Evolutionary conservation across 2,329 filamentous ascomycete genomes (phyloP), one percentile per base, ranked within the genome.

Genomic region (Mycocentrospora acerina): DNA sequence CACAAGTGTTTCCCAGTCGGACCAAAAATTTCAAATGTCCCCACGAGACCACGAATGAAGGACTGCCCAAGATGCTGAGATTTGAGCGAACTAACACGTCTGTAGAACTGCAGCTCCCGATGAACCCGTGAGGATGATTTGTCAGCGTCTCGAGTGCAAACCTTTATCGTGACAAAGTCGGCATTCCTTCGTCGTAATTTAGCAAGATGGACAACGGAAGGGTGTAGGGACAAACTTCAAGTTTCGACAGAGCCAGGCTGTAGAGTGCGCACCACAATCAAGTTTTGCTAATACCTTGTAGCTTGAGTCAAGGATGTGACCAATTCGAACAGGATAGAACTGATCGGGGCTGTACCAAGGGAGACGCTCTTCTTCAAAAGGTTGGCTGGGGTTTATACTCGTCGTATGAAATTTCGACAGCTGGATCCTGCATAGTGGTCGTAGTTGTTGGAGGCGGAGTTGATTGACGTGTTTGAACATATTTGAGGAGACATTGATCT

Each of bases 221-320:
- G 44, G 44, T 46, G 40, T 46, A 50, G 41, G 44, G 41, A 55
- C 41, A 43, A 43, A 53, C 52, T 32, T 24, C 27, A 60, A 42
- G 46, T 59, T 44, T 26, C 48, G 48, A 44, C 48, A 54, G 22
- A 62, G 46, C 58, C 55, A 62, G 27, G 57, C 56, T 12, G 56
- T 61, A 4, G 58, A 60, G 39, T 46, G 44, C 28, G 37, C 32
- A 30, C 58, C 56, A 32, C 51, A 61, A 10, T 56, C 58, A 3
- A 61, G 47, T 43, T 62, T 59, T 27, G 45, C 50, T 6, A 61
- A 31, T 30, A 62, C 29, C 29, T 55, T 55, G 33, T 49, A 62
- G 40, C 49, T 51, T 26, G 44, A 40, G 33, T 51, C 36, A 22
- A 57, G 41, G 32, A 57, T 27, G 26, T 60, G 46, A 29, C 56